Percentiles rank a stretch among this genome's conserved stretches.
These are phyloP conservation scores for Colletotrichum cuscutae DNA, from an alignment of 2,329 filamentous ascomycete genomes.

Conservation along the genomic window DNA sequence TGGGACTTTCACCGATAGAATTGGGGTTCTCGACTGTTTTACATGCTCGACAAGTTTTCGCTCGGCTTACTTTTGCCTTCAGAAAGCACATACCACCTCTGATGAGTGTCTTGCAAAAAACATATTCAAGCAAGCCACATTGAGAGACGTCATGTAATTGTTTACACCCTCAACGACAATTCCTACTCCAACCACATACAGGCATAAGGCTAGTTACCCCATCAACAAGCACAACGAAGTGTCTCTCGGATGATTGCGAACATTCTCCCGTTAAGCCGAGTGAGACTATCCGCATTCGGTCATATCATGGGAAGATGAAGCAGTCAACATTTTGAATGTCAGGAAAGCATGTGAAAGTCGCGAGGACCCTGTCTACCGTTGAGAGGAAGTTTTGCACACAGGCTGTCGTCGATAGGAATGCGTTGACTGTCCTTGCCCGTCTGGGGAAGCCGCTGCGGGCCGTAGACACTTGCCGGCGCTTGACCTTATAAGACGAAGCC, in stretches of 20 bases:
- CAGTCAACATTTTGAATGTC: not conserved
- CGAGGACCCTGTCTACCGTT: not conserved
- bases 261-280: not conserved
- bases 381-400: not conserved
- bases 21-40: not conserved
- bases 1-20: no score
- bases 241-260: not conserved
- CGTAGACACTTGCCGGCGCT: not conserved
- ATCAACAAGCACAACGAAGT: not conserved
- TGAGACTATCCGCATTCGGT: not conserved
- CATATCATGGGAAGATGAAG: not conserved
- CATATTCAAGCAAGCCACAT: not conserved
- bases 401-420: not conserved
- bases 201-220: not conserved
- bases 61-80: no score
- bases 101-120: not conserved
- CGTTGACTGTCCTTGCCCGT: not conserved
- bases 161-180: not conserved
- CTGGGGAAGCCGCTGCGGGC: not conserved
- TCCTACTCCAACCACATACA: not conserved
- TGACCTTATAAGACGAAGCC: not conserved
- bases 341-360: not conserved
- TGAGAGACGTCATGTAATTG: not conserved
- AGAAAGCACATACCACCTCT: not conserved
- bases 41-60: no score